Percentiles rank a stretch among this genome's conserved stretches.
These are phyloP conservation scores for Sarcomyxa edulis DNA, from an alignment of 768 basidiomycete species.

Conservation along the genomic window DNA sequence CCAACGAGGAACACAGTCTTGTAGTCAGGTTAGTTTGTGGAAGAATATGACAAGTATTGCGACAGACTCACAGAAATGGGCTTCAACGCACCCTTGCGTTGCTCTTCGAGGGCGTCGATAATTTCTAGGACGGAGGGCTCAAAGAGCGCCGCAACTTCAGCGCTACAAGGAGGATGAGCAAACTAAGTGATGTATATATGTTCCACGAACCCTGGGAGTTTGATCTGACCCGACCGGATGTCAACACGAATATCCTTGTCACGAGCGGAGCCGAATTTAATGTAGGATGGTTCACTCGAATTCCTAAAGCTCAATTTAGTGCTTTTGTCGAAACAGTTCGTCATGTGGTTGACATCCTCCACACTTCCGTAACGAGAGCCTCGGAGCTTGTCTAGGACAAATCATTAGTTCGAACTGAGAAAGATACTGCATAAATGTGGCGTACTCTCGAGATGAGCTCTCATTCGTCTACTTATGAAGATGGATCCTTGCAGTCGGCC, in stretches of 20 bases:
- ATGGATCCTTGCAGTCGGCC: slow-evolving; percentile 47
- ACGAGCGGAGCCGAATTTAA: slow-evolving; percentile 39
- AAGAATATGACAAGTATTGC: neutral
- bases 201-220: slow-evolving; percentile 26
- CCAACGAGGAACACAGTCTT: slow-evolving; percentile 47
- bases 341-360: slow-evolving; percentile 38
- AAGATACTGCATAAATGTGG: slow-evolving; percentile 1
- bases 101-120: slow-evolving; percentile 22
- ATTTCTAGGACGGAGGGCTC: slow-evolving; percentile 32
- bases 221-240: slow-evolving; percentile 44
- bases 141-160: slow-evolving; percentile 31
- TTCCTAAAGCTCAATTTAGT: slow-evolving; percentile 41
- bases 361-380: slow-evolving; percentile 28
- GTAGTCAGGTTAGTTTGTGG: neutral
- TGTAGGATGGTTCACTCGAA: slow-evolving; percentile 32
- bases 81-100: slow-evolving; percentile 18
- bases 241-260: slow-evolving; percentile 34
- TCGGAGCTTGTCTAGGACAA: slow-evolving; percentile 28
- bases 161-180: slow-evolving; percentile 11
- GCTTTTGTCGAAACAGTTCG: slow-evolving; percentile 37
- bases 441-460: slow-evolving; percentile 32
- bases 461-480: slow-evolving; percentile 42
- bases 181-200: neutral
- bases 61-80: slow-evolving; percentile 23
- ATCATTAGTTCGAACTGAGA: neutral